Evolutionary conservation across 352 stramenopile genomes (phyloP).

Genomic region (Phytophthora uliginosa): DNA sequence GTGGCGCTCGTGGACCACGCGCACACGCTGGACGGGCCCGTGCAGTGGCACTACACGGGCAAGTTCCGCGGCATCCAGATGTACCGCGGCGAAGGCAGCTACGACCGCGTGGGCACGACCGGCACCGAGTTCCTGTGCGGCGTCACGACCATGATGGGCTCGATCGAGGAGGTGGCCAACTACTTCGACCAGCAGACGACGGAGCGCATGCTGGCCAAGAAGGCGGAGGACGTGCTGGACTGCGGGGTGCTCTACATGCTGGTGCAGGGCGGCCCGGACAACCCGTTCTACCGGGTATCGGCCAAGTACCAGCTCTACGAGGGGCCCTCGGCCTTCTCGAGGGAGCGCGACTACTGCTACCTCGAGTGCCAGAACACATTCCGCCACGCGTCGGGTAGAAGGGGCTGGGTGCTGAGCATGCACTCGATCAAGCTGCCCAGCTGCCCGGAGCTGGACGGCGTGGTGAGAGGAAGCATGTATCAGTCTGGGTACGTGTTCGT

Average conservation of each 20-base stretch:
- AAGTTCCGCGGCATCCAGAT: slow-evolving; percentile 84
- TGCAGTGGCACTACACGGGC: slow-evolving; percentile 83
- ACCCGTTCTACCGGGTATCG: slow-evolving; percentile 71
- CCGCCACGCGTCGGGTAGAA: slow-evolving; percentile 68
- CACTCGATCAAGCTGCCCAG: slow-evolving; percentile 86
- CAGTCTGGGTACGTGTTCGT: slow-evolving; percentile 86
- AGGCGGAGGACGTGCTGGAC: slow-evolving; percentile 76
- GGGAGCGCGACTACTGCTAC: slow-evolving; percentile 77
- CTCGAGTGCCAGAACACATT: slow-evolving; percentile 88
- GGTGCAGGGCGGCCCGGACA: slow-evolving; percentile 49
- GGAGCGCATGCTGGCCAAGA: slow-evolving; percentile 62
- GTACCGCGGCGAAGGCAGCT: slow-evolving; percentile 80
- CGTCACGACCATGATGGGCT: slow-evolving; percentile 79
- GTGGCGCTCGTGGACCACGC: slow-evolving; percentile 76
- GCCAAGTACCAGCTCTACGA: slow-evolving; percentile 83
- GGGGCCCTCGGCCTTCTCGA: slow-evolving; percentile 61
- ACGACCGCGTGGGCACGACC: slow-evolving; percentile 36
- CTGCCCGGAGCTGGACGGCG: slow-evolving; percentile 76
- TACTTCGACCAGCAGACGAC: slow-evolving; percentile 82
- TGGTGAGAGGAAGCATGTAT: slow-evolving; percentile 86
- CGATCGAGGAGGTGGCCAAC: slow-evolving; percentile 69
- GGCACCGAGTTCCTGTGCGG: slow-evolving; percentile 77
- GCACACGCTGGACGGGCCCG: slow-evolving; percentile 76
- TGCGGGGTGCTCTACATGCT: slow-evolving; percentile 75
- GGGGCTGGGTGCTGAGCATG: slow-evolving; percentile 85